Base-by-base conservation (phyloP, 1,284 basidiomycete genomes). In the Megacollybia platyphylla region DNA sequence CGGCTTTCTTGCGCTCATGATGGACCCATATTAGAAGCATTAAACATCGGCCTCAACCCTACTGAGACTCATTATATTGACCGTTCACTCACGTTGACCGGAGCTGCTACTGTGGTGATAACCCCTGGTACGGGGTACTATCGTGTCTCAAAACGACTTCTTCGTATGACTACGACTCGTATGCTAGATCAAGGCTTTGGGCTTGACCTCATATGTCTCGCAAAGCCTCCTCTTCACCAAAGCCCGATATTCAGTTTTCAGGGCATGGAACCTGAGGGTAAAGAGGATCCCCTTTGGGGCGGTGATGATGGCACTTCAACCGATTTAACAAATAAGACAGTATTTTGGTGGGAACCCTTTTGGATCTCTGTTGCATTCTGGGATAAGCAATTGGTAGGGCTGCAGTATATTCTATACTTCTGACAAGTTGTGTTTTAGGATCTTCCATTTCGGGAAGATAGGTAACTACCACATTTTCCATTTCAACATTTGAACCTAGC, bases 11-110 rank as follows among this genome's bases (percentile, higher is more conserved):
- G 81, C 57, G 93, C 96, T 0, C 89, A 97, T 55, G 91, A 97
- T 53, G 93, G 93, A 2, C 94, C 93, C 36, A 70, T 98, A 24
- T 75, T 98, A 6, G 94, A 98, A 61, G 90, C 92, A 1, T 73
- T 97, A 51, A 97, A 97, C 54, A 73, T 98, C 42, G 87, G 83
- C 1, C 73, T 97, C 13, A 96, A 94, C 55, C 89, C 93, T 0
- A 87, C 87, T 18, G 93, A 98, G 62, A 87, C 87, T 18, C 91
- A 97, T 58, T 97, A 94, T 58, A 84, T 98, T 51, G 94, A 98
- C 57, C 84, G 94, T 18, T 96, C 96, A 38, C 68, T 98, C 4
- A 89, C 86, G 6, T 70, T 92, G n/a, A 97, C 94, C 0, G 96
- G 94, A 20, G 64, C 86, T 1, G 79, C 82, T 7, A 85, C 88